Evolutionary conservation across 805 yeast species (phyloP).

Genomic region (Jamesozyma rosinii): DNA sequence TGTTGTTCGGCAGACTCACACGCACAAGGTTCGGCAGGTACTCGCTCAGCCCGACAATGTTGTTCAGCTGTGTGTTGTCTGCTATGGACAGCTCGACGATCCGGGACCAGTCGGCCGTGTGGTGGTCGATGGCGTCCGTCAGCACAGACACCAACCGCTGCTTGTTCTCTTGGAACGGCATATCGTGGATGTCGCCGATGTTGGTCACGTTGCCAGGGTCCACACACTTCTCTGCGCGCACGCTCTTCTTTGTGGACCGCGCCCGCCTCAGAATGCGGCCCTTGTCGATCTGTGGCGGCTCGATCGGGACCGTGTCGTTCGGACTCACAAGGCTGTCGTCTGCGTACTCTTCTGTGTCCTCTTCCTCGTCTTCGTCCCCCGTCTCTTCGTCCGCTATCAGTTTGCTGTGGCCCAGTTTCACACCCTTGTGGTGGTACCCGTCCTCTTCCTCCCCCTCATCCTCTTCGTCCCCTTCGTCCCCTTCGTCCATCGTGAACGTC

Average conservation of each 20-base stretch:
- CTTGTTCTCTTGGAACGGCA: constrained; percentile 18
- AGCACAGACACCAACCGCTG: constrained; percentile 19
- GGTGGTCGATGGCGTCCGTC: constrained; percentile 10
- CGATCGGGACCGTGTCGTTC: constrained; percentile 20
- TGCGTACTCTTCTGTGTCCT: constrained; percentile 6
- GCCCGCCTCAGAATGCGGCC: constrained; percentile 6
- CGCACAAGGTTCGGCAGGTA: constrained; percentile 18
- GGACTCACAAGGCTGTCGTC: neutral
- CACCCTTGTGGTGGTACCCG: neutral
- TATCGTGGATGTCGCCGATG: constrained; percentile 4
- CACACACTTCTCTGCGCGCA: constrained; percentile 12
- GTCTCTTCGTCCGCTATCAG: neutral
- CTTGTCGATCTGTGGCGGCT: constrained; percentile 21
- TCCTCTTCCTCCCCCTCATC: neutral
- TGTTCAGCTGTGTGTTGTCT: constrained; percentile 6
- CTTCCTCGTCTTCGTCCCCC: constrained; percentile 3
- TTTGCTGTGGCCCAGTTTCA: neutral
- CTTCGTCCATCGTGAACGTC: constrained; percentile 2
- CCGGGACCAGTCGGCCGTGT: constrained; percentile 8
- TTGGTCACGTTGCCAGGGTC: constrained; percentile 5
- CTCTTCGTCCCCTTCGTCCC: neutral
- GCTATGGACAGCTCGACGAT: constrained; percentile 10
- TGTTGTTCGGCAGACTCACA: constrained; percentile 15
- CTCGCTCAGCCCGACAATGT: constrained; percentile 16
- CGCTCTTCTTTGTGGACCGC: constrained; percentile 5